A percentile compares a stretch with the other conserved stretches of the same genome.
Conservation (phyloP, 2,329 filamentous ascomycete genomes). For the Xylaria sp. region DNA sequence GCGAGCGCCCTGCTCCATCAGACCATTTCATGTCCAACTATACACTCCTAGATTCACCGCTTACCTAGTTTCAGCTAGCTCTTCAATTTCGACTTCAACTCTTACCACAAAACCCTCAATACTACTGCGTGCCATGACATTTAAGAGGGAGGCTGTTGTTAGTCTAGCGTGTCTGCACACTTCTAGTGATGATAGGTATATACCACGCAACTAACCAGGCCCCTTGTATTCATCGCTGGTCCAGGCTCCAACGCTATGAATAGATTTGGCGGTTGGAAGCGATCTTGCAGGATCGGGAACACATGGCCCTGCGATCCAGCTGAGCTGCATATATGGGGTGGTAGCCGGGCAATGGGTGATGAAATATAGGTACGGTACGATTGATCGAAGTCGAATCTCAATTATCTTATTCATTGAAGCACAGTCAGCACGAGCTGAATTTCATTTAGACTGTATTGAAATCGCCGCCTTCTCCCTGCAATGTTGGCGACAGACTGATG, state of each 20-base stretch:
- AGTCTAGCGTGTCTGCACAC: not conserved
- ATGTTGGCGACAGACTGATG: not conserved
- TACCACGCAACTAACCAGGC: not conserved
- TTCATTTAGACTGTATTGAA: not conserved
- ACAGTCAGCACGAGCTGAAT: not conserved
- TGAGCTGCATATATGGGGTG: slow-evolving; percentile 4
- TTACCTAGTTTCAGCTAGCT: not conserved
- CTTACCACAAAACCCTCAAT: not conserved
- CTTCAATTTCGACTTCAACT: not conserved
- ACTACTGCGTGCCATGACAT: not conserved
- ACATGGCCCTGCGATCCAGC: slow-evolving; percentile 3
- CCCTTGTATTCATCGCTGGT: not conserved
- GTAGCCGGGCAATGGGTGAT: not conserved
- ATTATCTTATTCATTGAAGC: not conserved
- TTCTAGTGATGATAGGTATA: not conserved
- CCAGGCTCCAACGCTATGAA: not conserved
- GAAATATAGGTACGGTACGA: not conserved
- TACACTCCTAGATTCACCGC: not conserved
- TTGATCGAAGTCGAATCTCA: not conserved
- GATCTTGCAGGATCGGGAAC: slow-evolving; percentile 7
- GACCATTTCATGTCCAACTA: not conserved
- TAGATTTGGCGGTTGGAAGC: slow-evolving; percentile 3
- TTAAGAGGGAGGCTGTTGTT: not conserved
- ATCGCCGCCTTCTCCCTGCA: too few species aligned
- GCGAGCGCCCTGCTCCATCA: not conserved